Evolutionary conservation across 257 asterid species (phyloP).

Genomic region (Cynanchum wilfordii): DNA sequence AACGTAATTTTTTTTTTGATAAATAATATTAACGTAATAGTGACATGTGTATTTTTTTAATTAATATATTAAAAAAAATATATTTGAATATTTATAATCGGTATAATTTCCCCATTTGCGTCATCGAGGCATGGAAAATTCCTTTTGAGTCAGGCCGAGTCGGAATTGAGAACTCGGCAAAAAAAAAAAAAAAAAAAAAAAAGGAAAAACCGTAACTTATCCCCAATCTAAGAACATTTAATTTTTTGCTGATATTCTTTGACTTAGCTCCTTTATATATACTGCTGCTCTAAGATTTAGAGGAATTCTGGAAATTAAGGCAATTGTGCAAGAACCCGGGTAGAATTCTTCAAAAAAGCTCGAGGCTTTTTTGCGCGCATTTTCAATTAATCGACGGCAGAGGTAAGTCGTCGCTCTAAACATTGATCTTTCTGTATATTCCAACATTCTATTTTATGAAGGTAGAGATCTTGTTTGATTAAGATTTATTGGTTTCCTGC

Average conservation of each 20-base stretch:
- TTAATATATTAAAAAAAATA: no score
- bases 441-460: neutral
- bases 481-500: neutral
- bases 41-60: no score
- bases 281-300: neutral
- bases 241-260: neutral
- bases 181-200: no score
- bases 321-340: neutral
- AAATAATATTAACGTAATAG: no score
- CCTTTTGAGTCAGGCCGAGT: neutral
- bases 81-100: no score
- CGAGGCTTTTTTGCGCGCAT: constrained; percentile 18
- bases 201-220: neutral
- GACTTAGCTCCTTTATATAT: neutral
- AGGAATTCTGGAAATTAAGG: neutral
- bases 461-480: neutral
- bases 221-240: neutral
- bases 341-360: neutral
- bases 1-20: no score
- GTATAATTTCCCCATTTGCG: neutral
- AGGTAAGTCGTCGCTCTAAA: constrained; percentile 26
- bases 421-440: neutral
- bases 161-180: neutral
- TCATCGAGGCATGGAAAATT: neutral
- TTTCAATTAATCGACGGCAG: constrained; percentile 25